phyloP scores from a whole-genome alignment of 768 basidiomycete species.

The Omphalotus guepiniiformis region DNA sequence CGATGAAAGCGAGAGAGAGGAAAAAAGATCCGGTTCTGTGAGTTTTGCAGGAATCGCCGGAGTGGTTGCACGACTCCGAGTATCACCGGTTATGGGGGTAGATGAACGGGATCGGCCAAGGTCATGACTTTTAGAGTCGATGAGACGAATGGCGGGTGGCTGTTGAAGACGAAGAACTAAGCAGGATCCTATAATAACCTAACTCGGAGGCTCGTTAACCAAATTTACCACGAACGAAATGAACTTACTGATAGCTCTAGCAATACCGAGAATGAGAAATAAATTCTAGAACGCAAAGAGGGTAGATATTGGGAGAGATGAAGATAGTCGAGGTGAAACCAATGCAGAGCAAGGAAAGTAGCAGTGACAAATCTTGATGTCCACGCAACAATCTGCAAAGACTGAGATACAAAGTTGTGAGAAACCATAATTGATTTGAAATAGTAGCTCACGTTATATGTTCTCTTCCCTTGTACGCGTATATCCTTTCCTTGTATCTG shows the following conservation, averaged over 20 bases:
- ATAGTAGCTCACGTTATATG: constrained; percentile 52
- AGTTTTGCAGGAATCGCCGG: constrained; percentile 14
- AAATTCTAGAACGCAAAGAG: constrained; percentile 35
- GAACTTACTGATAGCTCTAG: constrained; percentile 56
- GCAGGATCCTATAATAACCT: constrained; percentile 53
- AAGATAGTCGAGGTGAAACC: constrained; percentile 37
- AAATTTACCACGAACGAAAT: background rate
- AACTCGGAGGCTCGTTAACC: background rate
- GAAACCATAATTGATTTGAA: background rate
- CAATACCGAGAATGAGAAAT: constrained; percentile 40
- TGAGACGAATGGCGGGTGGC: constrained; percentile 67
- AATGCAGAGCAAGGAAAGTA: constrained; percentile 37
- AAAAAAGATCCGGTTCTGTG: constrained; percentile 54
- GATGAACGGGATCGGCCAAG: constrained; percentile 28
- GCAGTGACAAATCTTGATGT: constrained; percentile 49
- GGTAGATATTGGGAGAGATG: constrained; percentile 30
- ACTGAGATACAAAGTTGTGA: background rate
- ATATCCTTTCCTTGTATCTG: constrained; percentile 70
- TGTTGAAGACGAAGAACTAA: constrained; percentile 58
- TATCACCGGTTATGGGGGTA: constrained; percentile 32
- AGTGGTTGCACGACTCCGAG: constrained; percentile 20
- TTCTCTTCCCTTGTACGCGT: constrained; percentile 57
- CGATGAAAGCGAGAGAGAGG: constrained; percentile 60
- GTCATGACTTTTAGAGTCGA: constrained; percentile 49
- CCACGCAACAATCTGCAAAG: constrained; percentile 59